phyloP scores from a whole-genome alignment of 2,329 filamentous ascomycete species.

The Paecilomyces sp. region DNA sequence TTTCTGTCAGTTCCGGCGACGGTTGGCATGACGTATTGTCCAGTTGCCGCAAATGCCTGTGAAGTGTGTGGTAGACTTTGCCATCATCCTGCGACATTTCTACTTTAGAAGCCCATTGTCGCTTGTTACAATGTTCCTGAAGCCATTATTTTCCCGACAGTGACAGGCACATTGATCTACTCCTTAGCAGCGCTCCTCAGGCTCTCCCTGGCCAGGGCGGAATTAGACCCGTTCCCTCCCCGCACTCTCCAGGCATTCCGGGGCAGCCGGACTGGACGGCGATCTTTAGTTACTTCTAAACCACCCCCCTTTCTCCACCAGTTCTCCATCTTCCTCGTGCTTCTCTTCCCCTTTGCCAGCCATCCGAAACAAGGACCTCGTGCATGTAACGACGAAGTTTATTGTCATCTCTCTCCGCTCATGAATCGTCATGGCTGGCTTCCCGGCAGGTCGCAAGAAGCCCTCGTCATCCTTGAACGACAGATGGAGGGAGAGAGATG shows the following conservation, averaged over 20 bases:
- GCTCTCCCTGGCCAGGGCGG: background rate
- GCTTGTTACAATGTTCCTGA: background rate
- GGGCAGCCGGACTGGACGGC: background rate
- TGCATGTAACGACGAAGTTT: background rate
- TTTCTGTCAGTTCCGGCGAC: no score
- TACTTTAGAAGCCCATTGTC: no score
- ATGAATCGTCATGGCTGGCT: background rate
- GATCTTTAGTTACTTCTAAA: background rate
- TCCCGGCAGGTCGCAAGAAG: background rate
- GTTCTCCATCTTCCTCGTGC: background rate
- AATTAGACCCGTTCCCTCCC: background rate
- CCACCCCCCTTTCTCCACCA: background rate
- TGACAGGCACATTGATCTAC: background rate
- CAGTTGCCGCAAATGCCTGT: no score
- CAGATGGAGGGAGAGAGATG: constrained; percentile 19
- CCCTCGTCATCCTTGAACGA: background rate
- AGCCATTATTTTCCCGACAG: background rate
- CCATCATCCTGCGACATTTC: no score
- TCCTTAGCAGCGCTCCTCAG: background rate
- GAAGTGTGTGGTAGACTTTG: no score
- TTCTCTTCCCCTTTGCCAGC: background rate
- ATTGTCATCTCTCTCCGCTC: background rate
- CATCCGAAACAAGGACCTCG: background rate
- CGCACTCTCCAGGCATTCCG: background rate
- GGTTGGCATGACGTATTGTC: no score